A percentile compares a stretch with the other conserved stretches of the same genome.
Evolutionary conservation across 2,329 filamentous ascomycete species (phyloP).

Genomic region (Byssochlamys sp.): DNA sequence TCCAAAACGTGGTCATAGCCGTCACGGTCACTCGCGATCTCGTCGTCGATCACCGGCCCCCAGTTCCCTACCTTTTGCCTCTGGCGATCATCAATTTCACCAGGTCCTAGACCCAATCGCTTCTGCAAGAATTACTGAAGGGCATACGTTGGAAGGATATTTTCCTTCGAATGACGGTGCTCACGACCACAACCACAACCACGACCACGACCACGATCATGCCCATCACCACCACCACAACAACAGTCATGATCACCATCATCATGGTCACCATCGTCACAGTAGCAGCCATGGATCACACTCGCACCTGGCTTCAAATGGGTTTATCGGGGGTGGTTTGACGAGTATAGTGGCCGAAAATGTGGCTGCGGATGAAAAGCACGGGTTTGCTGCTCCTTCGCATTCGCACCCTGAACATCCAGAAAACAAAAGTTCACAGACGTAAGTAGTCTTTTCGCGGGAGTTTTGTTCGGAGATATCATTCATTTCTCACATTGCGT

Average conservation of each 20-base stretch:
- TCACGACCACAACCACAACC: constrained; percentile 15
- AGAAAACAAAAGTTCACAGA: background rate
- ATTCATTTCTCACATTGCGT: constrained; percentile 12
- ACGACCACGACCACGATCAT: constrained; percentile 18
- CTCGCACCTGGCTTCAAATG: constrained; percentile 1
- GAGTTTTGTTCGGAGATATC: background rate
- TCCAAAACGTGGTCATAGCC: constrained; percentile 19
- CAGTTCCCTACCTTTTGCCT: constrained; percentile 15
- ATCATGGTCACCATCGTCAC: constrained; percentile 16
- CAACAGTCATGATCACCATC: constrained; percentile 19
- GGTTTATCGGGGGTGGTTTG: background rate
- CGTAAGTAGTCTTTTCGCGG: constrained; percentile 7
- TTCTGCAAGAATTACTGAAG: background rate
- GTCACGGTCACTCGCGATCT: constrained; percentile 27
- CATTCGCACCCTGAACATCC: constrained; percentile 1
- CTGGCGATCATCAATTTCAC: constrained; percentile 10
- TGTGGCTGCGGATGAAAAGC: background rate
- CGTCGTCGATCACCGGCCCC: constrained; percentile 20
- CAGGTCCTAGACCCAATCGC: constrained; percentile 3
- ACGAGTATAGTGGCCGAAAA: background rate
- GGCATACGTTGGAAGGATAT: background rate
- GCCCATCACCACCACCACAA: constrained; percentile 21
- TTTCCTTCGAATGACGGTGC: constrained; percentile 10
- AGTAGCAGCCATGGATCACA: background rate
- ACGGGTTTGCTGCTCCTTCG: background rate